A percentile compares a stretch with the other conserved stretches of the same genome.
phyloP scores from a whole-genome alignment of 1,284 basidiomycete genomes.

The Afroboletus lepidellus region DNA sequence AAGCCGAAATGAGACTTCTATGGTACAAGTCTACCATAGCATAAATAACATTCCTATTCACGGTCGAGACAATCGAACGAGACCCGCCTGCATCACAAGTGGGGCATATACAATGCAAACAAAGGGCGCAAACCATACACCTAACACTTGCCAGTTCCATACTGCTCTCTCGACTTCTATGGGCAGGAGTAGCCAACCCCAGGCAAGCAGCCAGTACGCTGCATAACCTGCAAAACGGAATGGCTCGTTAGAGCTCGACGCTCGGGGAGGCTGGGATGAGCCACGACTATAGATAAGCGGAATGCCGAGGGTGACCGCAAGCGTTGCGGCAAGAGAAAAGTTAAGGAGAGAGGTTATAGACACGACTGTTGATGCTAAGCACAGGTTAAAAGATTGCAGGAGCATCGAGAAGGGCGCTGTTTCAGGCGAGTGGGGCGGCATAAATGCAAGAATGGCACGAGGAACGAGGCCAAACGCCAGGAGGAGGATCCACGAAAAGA shows the following conservation, averaged over 20 bases:
- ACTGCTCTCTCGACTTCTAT: conserved; percentile 48
- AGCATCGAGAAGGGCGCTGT: conserved; percentile 46
- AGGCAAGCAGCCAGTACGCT: conserved; percentile 46
- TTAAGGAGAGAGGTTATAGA: conserved; percentile 86
- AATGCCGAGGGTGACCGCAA: conserved; percentile 61
- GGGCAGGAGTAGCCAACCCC: conserved; percentile 56
- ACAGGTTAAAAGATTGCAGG: conserved; percentile 72
- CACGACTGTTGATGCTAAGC: conserved; percentile 79
- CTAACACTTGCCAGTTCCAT: conserved; percentile 70
- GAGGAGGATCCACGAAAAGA: conserved; percentile 32
- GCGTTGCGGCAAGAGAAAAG: conserved; percentile 77
- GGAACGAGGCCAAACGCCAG: conserved; percentile 32
- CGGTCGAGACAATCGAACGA: conserved; percentile 42
- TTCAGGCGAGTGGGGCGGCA: conserved; percentile 18
- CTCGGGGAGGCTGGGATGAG: conserved; percentile 24
- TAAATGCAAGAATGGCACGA: conserved; percentile 25
- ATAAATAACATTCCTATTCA: background rate
- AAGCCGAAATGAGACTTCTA: background rate
- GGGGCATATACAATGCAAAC: conserved; percentile 70
- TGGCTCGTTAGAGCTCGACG: conserved; percentile 29
- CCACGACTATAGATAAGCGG: conserved; percentile 49
- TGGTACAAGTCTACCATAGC: conserved; percentile 3
- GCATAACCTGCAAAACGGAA: conserved; percentile 39
- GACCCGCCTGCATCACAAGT: conserved; percentile 63
- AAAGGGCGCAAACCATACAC: conserved; percentile 76